Evolutionary conservation across 1,139 yeast genomes (phyloP).

Genomic region (Suhomyces terraborum): DNA sequence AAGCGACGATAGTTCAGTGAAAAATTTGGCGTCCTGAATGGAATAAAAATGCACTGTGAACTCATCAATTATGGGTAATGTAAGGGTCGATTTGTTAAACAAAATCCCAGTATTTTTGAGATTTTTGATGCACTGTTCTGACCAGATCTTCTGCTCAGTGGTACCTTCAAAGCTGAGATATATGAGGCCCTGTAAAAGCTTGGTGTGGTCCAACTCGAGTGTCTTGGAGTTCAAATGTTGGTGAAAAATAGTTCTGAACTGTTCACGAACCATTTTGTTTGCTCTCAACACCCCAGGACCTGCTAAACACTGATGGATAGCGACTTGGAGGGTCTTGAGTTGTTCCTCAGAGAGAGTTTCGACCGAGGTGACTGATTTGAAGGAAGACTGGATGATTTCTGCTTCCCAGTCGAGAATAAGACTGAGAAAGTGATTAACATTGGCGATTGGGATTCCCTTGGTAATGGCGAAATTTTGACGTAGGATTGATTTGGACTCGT

Average conservation of each 20-base stretch:
- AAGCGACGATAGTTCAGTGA: constrained; percentile 44
- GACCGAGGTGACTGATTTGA: not conserved
- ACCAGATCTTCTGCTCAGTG: constrained; percentile 49
- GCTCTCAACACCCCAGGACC: constrained; percentile 53
- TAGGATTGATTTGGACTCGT: constrained; percentile 52
- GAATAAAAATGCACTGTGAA: constrained; percentile 50
- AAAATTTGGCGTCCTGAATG: constrained; percentile 55
- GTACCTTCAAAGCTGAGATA: constrained; percentile 57
- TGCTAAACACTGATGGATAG: constrained; percentile 48
- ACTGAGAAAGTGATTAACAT: constrained; percentile 52
- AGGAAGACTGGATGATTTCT: constrained; percentile 1
- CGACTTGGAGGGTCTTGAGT: constrained; percentile 13
- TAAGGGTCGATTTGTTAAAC: constrained; percentile 20
- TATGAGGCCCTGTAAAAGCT: constrained; percentile 47
- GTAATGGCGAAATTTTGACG: constrained; percentile 52
- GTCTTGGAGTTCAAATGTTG: not conserved
- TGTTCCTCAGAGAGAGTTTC: not conserved
- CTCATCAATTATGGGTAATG: constrained; percentile 52
- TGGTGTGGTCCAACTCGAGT: constrained; percentile 10
- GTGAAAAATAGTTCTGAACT: constrained; percentile 7
- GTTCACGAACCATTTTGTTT: constrained; percentile 30
- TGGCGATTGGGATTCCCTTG: constrained; percentile 50
- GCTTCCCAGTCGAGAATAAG: constrained; percentile 58
- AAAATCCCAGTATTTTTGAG: constrained; percentile 1
- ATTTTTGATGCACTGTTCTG: constrained; percentile 22